Evolutionary conservation across 129 eudicot genomes (phyloP), one percentile per base, ranked within the genome.

Genomic region (Solidago caesia): DNA sequence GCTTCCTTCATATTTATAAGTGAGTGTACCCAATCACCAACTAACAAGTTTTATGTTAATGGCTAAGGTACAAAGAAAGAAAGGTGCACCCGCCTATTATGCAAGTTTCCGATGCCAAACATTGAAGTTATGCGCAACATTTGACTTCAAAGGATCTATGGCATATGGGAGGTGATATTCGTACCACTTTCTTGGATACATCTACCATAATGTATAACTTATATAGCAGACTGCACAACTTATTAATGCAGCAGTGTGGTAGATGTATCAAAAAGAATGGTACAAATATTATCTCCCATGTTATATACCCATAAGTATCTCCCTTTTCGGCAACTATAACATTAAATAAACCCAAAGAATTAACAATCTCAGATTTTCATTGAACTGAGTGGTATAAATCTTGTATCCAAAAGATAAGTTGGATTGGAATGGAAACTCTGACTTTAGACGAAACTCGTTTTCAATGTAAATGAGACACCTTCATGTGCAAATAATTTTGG

Each of bases 381-480:
- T n/a, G n/a, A n/a, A n/a, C n/a, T n/a, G n/a, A n/a, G 39, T 29
- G 39, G 39, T 29, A 1, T 1, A 29, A 29, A 59, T 6, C 8
- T 59, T 26, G 49, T 53, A 51, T 4, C 25, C 57, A 21, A 12
- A 58, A 57, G 44, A 57, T 15, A 15, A 27, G 33, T 56, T 58
- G 39, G 27, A n/a, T n/a, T n/a, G n/a, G n/a, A n/a, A 5, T 33
- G 7, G 42, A 1, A 9, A 51, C n/a, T n/a, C n/a, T 55, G 53
- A 43, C 7, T 71, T 55, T 43, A 5, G 26, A 55, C 55, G 53
- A 71, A n/a, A 21, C 75, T 43, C 42, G 2, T 41, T 11, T 13
- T 55, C 6, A 6, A 43, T 43, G 75, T 71, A 71, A n/a, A 72
- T 4, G n/a, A 21, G 43, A 56, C 11, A 71, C 75, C 67, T 48